Conservation (phyloP, 1,284 basidiomycete genomes). For the Vanrija sp. region DNA sequence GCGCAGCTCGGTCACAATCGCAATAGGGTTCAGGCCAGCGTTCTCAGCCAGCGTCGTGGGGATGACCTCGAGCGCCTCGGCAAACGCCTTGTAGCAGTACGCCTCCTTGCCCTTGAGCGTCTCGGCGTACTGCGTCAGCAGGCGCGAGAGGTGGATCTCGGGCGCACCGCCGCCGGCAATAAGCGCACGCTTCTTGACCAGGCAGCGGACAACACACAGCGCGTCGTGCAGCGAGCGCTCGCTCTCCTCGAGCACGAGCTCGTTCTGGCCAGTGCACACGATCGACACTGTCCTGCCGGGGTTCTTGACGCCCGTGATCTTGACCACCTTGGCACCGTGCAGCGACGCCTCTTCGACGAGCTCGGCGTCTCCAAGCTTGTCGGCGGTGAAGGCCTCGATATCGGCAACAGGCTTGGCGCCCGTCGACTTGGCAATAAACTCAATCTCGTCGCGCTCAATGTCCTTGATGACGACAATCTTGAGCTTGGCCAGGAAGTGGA, state of each 20-base stretch:
- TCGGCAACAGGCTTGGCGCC: constrained; percentile 96
- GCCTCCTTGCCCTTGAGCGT: constrained; percentile 97
- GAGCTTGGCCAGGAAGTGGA: constrained; percentile 96
- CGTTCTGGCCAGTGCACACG: constrained; percentile 91
- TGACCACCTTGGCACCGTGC: constrained; percentile 85
- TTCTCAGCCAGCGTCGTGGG: constrained; percentile 98
- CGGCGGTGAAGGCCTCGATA: constrained; percentile 97
- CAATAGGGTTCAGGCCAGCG: constrained; percentile 95
- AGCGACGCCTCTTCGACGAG: constrained; percentile 86
- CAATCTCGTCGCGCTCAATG: constrained; percentile 97
- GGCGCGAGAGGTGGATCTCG: constrained; percentile 95
- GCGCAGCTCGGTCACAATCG: constrained; percentile 95
- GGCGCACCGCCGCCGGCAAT: constrained; percentile 97
- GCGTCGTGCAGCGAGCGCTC: constrained; percentile 98
- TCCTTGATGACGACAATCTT: constrained; percentile 98
- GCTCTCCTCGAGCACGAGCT: constrained; percentile 91
- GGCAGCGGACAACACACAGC: constrained; percentile 93
- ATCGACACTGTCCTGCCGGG: constrained; percentile 92
- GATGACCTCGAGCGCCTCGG: constrained; percentile 96
- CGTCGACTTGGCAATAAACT: constrained; percentile 91
- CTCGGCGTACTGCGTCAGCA: constrained; percentile 86
- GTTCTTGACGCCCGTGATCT: constrained; percentile 93
- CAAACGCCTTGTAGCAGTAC: constrained; percentile 98
- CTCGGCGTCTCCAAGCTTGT: constrained; percentile 96
- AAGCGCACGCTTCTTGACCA: constrained; percentile 95